Base-by-base conservation (phyloP, 352 stramenopile species). In the Pythium phragmitis region DNA sequence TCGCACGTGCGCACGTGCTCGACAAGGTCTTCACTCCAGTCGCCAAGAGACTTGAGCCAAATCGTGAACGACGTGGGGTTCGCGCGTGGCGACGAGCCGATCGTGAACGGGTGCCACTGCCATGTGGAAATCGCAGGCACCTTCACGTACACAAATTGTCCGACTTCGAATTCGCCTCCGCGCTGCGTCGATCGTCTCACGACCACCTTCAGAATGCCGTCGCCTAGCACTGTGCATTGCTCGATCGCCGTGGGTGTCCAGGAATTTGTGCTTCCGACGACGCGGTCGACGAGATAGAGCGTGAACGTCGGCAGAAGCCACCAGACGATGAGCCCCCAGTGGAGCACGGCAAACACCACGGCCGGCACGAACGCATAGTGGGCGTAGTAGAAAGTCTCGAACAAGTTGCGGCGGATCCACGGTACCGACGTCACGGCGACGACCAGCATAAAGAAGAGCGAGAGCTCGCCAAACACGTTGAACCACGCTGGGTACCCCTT, bases 31-130 rank as follows among this genome's bases (percentile, higher is more conserved):
- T 59, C 14, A 1, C 72, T 79, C 76, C 76, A 85, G 46, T 77
- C 55, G 1, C 76, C 76, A 8, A 82, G 65, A 6, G 74, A 69
- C 50, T 82, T 82, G 58, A 79, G 23, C 41, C 75, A 41, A 12
- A 85, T 45, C 12, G 74, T 85, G 23, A 85, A 33, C 3, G 63
- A 55, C 17, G 19, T 50, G 13, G 57, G 28, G 19, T 45, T 71
- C 0, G 33, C 36, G 0, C 45, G 48, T 14, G 76, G 76, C n/a
- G 76, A 79, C 21, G 76, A 85, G 2, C 57, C 62, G 37, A 85
- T 76, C 16, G 72, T 81, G 65, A 85, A 80, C 13, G 74, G 51
- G 33, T 86, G 77, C 74, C 74, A 86, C 57, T 86, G 69, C 7
- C 70, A 49, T 62, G 73, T 80, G 17, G 75, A 81, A 48, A 86